These are phyloP conservation scores for Aspergillus steynii DNA, from an alignment of 495 filamentous ascomycete genomes.

Conservation along the genomic window DNA sequence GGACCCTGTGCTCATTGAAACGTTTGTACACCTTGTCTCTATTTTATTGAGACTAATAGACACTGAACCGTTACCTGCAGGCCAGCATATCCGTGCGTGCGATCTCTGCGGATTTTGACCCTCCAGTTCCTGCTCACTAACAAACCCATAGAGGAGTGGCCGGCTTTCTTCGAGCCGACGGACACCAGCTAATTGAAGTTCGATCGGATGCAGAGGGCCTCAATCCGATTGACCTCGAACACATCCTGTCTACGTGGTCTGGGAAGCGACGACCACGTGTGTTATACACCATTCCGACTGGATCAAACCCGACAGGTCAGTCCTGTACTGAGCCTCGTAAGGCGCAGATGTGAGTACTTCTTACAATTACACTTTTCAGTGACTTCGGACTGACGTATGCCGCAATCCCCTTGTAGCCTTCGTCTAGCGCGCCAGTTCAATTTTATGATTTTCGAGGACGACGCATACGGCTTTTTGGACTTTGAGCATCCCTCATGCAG, in stretches of 20 bases:
- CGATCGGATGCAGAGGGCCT: not conserved
- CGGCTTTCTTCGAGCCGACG: slow-evolving; percentile 3
- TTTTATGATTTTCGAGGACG: slow-evolving; percentile 10
- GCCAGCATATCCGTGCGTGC: slow-evolving; percentile 3
- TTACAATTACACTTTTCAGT: not conserved
- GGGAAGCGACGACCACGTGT: not conserved
- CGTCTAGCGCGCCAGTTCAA: slow-evolving; percentile 5
- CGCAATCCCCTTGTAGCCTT: not conserved
- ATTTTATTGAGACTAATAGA: not conserved
- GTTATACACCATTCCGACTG: slow-evolving; percentile 9
- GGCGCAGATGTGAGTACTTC: slow-evolving; percentile 1
- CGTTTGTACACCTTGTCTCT: not conserved
- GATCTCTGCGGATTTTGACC: not conserved
- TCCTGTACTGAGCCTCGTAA: slow-evolving; percentile 10
- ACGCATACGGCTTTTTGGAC: slow-evolving; percentile 8
- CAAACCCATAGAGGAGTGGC: not conserved
- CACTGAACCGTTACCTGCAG: not conserved
- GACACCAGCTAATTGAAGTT: slow-evolving; percentile 3
- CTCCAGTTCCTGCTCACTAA: not conserved
- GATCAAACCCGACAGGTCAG: slow-evolving; percentile 11
- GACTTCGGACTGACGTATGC: not conserved
- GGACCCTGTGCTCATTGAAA: slow-evolving; percentile 9
- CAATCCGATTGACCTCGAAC: not conserved
- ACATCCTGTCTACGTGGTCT: not conserved
- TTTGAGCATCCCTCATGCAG: not conserved